A percentile compares a stretch with the other conserved stretches of the same genome.
Evolutionary conservation across 2,329 filamentous ascomycete genomes (phyloP).

Genomic region (Alternaria rosae): DNA sequence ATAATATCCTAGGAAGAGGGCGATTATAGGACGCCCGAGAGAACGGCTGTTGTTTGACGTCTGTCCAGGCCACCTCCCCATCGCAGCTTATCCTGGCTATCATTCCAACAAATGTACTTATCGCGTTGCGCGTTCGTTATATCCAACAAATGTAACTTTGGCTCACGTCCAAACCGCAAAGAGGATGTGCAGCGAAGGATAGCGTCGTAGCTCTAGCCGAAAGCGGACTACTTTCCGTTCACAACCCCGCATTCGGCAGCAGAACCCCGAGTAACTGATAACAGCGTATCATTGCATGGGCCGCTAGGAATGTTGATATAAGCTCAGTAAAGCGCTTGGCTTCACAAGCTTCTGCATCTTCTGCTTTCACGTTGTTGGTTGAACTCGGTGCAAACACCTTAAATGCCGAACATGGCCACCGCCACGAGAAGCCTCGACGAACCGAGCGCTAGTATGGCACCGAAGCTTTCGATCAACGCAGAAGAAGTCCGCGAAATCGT

Average conservation of each 20-base stretch:
- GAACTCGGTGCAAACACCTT: neutral
- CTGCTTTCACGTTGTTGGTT: neutral
- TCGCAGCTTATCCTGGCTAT: too few relatives aligned
- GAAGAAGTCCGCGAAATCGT: neutral
- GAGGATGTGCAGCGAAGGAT: neutral
- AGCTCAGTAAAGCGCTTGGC: neutral
- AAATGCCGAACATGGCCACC: neutral
- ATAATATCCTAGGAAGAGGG: too few relatives aligned
- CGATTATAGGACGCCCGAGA: too few relatives aligned
- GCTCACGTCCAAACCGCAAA: neutral
- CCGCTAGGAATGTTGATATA: neutral
- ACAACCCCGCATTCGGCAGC: neutral
- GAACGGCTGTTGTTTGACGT: too few relatives aligned
- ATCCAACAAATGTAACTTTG: neutral
- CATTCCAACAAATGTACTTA: too few relatives aligned
- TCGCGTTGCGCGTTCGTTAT: too few relatives aligned
- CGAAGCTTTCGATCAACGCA: neutral
- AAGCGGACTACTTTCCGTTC: neutral
- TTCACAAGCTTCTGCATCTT: neutral
- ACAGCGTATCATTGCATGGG: neutral
- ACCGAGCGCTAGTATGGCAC: neutral
- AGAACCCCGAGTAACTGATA: neutral
- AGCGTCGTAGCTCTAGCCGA: neutral
- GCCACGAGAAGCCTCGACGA: neutral
- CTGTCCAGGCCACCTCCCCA: too few relatives aligned